These are phyloP conservation scores for Dalechampia spathulata DNA, from an alignment of 441 rosid species.

Conservation along the genomic window DNA sequence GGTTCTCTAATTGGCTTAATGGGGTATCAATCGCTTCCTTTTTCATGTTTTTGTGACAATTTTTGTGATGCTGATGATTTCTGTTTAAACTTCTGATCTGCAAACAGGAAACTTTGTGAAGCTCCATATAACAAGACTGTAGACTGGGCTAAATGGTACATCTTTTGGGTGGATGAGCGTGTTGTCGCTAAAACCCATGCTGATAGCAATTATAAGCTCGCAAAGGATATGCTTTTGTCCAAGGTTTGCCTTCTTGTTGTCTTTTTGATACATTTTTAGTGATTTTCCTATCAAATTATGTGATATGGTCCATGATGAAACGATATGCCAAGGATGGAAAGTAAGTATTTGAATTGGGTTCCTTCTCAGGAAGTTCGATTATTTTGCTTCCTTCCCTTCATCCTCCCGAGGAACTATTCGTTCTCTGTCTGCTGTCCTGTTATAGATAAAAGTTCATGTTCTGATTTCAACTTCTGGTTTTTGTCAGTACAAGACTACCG, in stretches of 20 bases:
- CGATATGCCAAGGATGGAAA: neutral
- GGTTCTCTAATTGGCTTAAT: conserved; percentile 71
- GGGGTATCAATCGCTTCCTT: conserved; percentile 47
- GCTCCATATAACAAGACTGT: conserved; percentile 78
- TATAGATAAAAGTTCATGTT: neutral
- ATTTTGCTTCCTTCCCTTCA: conserved; percentile 5
- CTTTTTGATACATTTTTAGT: neutral
- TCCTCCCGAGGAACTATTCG: neutral
- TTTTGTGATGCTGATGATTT: conserved; percentile 20
- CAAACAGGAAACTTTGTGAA: conserved; percentile 75
- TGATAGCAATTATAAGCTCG: conserved; percentile 87
- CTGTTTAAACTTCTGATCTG: conserved; percentile 20
- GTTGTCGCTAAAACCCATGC: conserved; percentile 70
- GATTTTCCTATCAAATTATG: neutral
- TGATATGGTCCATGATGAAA: too few relatives aligned
- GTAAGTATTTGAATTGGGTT: neutral
- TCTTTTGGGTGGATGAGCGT: conserved; percentile 86
- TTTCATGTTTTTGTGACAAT: conserved; percentile 3
- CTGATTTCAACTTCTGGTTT: neutral
- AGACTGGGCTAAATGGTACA: conserved; percentile 84
- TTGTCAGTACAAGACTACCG: neutral
- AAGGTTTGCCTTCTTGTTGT: conserved; percentile 39
- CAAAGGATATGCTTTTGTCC: conserved; percentile 59
- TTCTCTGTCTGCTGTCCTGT: neutral
- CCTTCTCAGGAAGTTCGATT: neutral